These are phyloP conservation scores for Fusarium nisikadoi DNA, from an alignment of 2,329 filamentous ascomycete species.

Conservation along the genomic window DNA sequence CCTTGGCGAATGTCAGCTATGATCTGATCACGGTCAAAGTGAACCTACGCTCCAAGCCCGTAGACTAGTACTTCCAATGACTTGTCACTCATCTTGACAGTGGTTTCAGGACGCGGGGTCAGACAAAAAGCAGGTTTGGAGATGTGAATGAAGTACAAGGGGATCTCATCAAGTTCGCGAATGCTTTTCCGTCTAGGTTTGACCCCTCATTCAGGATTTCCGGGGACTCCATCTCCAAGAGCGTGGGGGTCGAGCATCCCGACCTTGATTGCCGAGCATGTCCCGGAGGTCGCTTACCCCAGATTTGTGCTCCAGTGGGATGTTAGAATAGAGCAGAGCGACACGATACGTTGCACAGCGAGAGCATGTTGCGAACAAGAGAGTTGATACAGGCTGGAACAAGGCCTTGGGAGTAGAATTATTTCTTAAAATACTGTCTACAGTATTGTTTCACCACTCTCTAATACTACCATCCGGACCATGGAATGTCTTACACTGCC, in stretches of 20 bases:
- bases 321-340: background rate
- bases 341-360: accelerated
- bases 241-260: background rate
- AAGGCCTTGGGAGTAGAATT: background rate
- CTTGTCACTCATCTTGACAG: conserved; percentile 46
- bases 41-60: conserved; percentile 63
- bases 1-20: conserved; percentile 43
- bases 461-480: conserved; percentile 18
- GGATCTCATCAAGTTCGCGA: background rate
- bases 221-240: background rate
- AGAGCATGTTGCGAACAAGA: accelerated
- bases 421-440: accelerated
- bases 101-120: background rate
- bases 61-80: conserved; percentile 57
- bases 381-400: background rate
- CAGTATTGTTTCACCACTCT: background rate
- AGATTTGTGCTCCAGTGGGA: background rate
- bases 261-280: background rate
- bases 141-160: background rate
- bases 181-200: background rate
- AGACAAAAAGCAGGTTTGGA: background rate
- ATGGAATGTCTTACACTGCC: conserved; percentile 53
- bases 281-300: background rate
- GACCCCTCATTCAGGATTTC: conserved; percentile 4
- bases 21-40: accelerated